Base-by-base conservation (phyloP, 768 basidiomycete species). In the Lactifluus pinguis region DNA sequence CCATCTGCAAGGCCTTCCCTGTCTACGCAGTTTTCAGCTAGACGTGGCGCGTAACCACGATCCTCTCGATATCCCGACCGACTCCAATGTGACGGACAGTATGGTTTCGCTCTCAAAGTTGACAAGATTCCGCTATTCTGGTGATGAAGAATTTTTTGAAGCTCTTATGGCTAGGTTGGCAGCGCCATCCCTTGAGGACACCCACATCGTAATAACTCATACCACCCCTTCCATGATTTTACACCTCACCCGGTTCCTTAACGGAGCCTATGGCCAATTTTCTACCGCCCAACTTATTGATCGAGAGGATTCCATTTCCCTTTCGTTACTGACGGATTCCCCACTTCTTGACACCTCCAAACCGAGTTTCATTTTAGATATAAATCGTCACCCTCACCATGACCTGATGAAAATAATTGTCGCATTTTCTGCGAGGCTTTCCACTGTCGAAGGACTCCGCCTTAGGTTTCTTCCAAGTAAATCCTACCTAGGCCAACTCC, bases 141-240 rank as follows among this genome's bases (percentile, higher is more conserved):
- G 59, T 17, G 3, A 1, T 38, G 4, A 11, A 2, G 3, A 0
- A 30, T 38, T 17, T 6, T 50, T 61, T 11, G 13, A 61, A 2
- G n/a, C 8, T 13, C 49, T 61, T 2, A 3, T 55, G 17, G 38
- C 32, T 6, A 30, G 48, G 21, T 44, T 60, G 15, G 2, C 41
- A 13, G 48, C 41, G 6, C 59, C 54, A 10, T 61, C 41, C 38
- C 42, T 61, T 2, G 49, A 44, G 17, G 19, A 42, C 30, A 17
- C 38, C 13, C 0, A 45, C 7, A 1, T 45, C 10, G 1, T 2
- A 1, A 2, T 34, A 4, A 6, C 1, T 11, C 1, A 19, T 21
- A 4, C n/a, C 25, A 15, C 5, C 19, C 11, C 7, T 2, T 3
- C 1, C 0, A 1, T 19, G 17, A 9, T 25, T 15, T 48, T 25